phyloP scores from a whole-genome alignment of 2,329 filamentous ascomycete genomes.

The Cryoendolithus antarcticus region DNA sequence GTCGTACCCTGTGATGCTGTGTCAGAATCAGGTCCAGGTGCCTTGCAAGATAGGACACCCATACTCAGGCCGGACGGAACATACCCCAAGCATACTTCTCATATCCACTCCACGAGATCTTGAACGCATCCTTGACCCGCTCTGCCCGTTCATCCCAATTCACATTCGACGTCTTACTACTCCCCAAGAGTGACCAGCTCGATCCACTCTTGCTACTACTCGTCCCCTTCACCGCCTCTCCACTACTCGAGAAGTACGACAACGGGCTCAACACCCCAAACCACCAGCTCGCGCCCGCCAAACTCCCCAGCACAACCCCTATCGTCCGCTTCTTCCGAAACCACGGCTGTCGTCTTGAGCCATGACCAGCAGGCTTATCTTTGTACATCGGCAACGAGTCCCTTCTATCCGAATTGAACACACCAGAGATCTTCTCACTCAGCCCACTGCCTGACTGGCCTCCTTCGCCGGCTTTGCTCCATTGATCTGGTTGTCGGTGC shows the following conservation, averaged over 20 bases:
- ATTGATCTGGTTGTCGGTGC: conserved; percentile 26
- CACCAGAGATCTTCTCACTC: conserved; percentile 48
- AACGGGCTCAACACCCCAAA: conserved; percentile 46
- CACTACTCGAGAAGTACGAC: conserved; percentile 11
- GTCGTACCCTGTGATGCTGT: conserved; percentile 46
- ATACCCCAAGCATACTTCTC: conserved; percentile 87
- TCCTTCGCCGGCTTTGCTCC: conserved; percentile 8
- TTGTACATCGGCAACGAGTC: conserved; percentile 84
- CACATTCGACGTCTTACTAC: conserved; percentile 20
- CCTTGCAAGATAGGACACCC: neutral
- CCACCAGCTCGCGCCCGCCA: conserved; percentile 53
- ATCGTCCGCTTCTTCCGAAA: conserved; percentile 54
- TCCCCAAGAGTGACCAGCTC: conserved; percentile 35
- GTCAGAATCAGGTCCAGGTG: conserved; percentile 5
- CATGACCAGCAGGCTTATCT: conserved; percentile 82
- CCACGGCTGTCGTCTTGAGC: conserved; percentile 42
- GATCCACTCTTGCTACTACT: neutral
- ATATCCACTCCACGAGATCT: conserved; percentile 86
- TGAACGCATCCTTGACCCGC: conserved; percentile 77
- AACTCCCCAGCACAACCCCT: conserved; percentile 40
- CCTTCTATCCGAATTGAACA: conserved; percentile 48
- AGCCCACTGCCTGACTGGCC: conserved; percentile 33
- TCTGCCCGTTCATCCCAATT: conserved; percentile 72
- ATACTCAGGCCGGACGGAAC: conserved; percentile 23
- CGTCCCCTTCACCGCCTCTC: neutral